phyloP scores from a whole-genome alignment of 2,329 filamentous ascomycete genomes.

The Passalora sequoiae region DNA sequence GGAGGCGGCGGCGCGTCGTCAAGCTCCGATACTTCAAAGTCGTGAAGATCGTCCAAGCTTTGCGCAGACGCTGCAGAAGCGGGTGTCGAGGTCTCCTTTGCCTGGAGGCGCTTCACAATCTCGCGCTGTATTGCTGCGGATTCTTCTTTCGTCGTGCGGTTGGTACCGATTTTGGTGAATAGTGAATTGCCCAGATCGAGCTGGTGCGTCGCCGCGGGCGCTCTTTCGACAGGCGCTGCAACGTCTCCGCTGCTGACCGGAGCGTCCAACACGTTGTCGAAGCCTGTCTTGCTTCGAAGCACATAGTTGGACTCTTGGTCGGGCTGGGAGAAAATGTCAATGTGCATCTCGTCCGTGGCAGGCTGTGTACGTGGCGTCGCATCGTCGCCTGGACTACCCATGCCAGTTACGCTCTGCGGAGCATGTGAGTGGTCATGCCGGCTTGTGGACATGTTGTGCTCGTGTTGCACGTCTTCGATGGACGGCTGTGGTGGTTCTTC shows the following conservation, averaged over 20 bases:
- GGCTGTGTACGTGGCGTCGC: background rate
- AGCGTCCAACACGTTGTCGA: background rate
- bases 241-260: background rate
- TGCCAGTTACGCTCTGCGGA: background rate
- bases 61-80: background rate
- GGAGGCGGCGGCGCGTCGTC: background rate
- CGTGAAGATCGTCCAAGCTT: background rate
- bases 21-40: background rate
- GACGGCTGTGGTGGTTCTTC: background rate
- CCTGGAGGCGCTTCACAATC: background rate
- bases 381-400: background rate
- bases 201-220: background rate
- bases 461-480: background rate
- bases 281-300: background rate
- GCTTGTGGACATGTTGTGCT: background rate
- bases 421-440: background rate
- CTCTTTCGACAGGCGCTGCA: background rate
- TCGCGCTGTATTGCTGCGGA: background rate
- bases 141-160: background rate
- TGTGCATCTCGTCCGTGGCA: background rate
- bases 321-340: background rate
- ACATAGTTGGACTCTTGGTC: background rate
- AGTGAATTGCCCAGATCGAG: constrained; percentile 2
- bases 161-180: no score
- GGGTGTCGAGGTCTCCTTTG: background rate